A percentile compares a stretch with the other conserved stretches of the same genome.
Evolutionary conservation across 179 eudicot genomes (phyloP).

Genomic region (Spergularia azorica): DNA sequence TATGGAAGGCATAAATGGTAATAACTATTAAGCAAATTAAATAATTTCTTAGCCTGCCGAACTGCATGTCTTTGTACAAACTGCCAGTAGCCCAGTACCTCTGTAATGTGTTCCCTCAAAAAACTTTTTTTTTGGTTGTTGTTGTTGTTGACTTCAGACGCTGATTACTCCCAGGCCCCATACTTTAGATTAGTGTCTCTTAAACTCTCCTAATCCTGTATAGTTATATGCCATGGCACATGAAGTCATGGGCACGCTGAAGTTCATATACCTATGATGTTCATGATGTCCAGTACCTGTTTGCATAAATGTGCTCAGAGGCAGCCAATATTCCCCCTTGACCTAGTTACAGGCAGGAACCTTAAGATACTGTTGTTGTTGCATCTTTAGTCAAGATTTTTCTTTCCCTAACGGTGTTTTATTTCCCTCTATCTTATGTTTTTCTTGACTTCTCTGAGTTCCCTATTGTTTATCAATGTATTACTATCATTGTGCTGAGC

Average conservation of each 20-base stretch:
- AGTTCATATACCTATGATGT: not conserved
- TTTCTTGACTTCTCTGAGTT: not conserved
- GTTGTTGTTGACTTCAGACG: not conserved
- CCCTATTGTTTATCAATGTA: not conserved
- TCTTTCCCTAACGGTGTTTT: no score
- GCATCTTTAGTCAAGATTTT: no score
- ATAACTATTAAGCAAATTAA: slow-evolving; percentile 1
- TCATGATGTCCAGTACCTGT: not conserved
- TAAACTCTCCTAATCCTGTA: not conserved
- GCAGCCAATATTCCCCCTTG: no score
- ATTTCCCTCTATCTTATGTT: not conserved
- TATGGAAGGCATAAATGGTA: slow-evolving; percentile 96
- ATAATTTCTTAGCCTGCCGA: not conserved
- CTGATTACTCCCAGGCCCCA: no score
- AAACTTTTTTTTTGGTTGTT: not conserved
- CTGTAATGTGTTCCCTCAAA: not conserved
- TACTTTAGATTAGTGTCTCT: not conserved
- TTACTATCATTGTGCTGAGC: not conserved
- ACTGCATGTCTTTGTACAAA: no score
- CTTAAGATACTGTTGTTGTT: no score
- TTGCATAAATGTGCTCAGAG: not conserved
- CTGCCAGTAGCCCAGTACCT: no score
- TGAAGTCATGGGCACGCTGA: no score
- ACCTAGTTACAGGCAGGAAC: no score
- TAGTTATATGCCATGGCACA: not conserved